phyloP scores from a whole-genome alignment of 768 basidiomycete genomes.

The Kwoniella dejecticola region DNA sequence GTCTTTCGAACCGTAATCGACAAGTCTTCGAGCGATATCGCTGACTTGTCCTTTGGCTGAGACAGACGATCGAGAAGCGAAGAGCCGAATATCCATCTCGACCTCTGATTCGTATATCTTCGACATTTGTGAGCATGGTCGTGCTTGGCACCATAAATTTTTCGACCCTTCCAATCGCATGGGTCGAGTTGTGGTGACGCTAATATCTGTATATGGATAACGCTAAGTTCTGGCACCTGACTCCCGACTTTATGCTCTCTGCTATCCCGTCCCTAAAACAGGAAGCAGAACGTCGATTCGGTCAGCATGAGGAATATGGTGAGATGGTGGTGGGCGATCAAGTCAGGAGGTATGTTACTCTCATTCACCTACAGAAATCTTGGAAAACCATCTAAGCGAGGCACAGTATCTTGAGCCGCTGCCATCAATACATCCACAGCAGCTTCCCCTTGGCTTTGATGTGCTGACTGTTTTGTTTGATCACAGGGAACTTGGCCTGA shows the following conservation, averaged over 20 bases:
- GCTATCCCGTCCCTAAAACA: slow-evolving; percentile 64
- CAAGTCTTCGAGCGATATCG: too few species aligned
- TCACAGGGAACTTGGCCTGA: slow-evolving; percentile 53
- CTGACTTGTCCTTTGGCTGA: background rate
- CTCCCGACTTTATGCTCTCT: slow-evolving; percentile 75
- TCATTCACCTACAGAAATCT: too few species aligned
- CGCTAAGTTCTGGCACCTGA: slow-evolving; percentile 88
- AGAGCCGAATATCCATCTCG: slow-evolving; percentile 66
- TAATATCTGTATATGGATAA: too few species aligned
- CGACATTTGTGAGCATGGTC: slow-evolving; percentile 75
- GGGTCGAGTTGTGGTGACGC: too few species aligned
- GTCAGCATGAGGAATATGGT: slow-evolving; percentile 61
- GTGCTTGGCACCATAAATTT: too few species aligned
- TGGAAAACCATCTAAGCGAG: background rate
- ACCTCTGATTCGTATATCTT: slow-evolving; percentile 92
- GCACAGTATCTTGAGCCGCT: background rate
- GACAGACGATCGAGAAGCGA: slow-evolving; percentile 61
- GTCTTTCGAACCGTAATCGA: too few species aligned
- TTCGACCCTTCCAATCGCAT: too few species aligned
- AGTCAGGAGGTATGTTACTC: slow-evolving; percentile 63
- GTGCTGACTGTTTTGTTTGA: too few species aligned
- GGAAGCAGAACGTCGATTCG: slow-evolving; percentile 60
- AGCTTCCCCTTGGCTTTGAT: too few species aligned
- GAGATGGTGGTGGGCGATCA: slow-evolving; percentile 87
- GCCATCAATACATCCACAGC: background rate